Evolutionary conservation across 2,329 filamentous ascomycete species (phyloP), one percentile per base, ranked within the genome.

Genomic region (Lizonia empirigonia): DNA sequence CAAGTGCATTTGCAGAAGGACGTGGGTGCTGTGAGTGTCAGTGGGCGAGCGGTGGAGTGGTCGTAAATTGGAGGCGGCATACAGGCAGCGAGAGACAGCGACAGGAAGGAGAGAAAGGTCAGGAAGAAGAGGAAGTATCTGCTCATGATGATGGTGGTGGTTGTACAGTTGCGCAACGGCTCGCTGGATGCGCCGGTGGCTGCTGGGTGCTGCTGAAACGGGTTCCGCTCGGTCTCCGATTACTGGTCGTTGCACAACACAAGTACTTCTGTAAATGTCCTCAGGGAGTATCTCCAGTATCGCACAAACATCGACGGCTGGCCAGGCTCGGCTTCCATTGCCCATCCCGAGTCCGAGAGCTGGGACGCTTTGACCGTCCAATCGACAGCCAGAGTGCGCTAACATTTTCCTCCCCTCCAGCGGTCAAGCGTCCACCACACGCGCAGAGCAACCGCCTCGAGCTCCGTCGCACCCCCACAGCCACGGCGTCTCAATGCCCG

Each of bases 1-100:
- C 85, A 88, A 49, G 84, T 87, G 70, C 85, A 88, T 82, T 88
- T 88, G 80, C 85, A 88, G 73, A 87, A 88, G 51, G 84, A 86
- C 13, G 84, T 83, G 19, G 80, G 78, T 34, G 78, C 79, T 80
- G 59, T 46, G 23, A 50, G 36, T 24, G 45, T 40, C 32, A 42
- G 42, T 34, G 7, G 16, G 2, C n/a, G n/a, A n/a, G n/a, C 16
- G 15, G 26, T 2, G 13, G 12, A 20, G 41, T 13, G 4, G 20
- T 5, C 3, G 30, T 7, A 10, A 4, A 16, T 2, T 5, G 20
- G 13, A 29, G 26, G 19, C n/a, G 15, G 56, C 76, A 47, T 72
- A 78, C 78, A 71, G 30, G 75, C 75, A 55, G 77, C 77, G n/a
- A 76, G 66, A 3, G 73, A 64, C 24, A 73, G 35, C 19, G 74